These are phyloP conservation scores for Nematodospora anomalae DNA, from an alignment of 1,139 yeast species.

Conservation along the genomic window DNA sequence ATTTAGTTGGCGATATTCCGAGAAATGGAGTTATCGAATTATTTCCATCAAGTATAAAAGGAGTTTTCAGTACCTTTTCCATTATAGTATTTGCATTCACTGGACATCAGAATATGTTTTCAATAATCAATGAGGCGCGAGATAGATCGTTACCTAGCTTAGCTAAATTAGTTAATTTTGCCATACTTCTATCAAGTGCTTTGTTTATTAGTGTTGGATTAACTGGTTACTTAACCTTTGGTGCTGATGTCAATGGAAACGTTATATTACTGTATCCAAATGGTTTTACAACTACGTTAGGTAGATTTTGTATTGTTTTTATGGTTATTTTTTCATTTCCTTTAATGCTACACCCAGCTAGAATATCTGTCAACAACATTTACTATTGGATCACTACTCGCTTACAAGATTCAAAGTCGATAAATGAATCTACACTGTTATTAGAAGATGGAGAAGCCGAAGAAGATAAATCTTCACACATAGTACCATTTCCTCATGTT, in stretches of 20 bases:
- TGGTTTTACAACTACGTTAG: slow-evolving; percentile 55
- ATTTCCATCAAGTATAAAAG: slow-evolving; percentile 58
- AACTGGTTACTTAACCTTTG: slow-evolving; percentile 47
- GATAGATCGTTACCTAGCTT: slow-evolving; percentile 55
- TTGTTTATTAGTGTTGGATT: slow-evolving; percentile 43
- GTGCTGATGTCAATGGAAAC: slow-evolving; percentile 61
- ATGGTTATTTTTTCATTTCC: slow-evolving; percentile 91
- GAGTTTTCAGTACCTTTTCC: slow-evolving; percentile 61
- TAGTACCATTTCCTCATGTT: slow-evolving; percentile 52
- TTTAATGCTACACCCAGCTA: slow-evolving; percentile 87
- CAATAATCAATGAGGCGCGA: slow-evolving; percentile 50
- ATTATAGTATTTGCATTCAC: slow-evolving; percentile 51
- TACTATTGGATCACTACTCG: slow-evolving; percentile 45
- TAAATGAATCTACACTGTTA: slow-evolving; percentile 14
- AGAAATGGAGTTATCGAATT: slow-evolving; percentile 55
- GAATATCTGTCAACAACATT: slow-evolving; percentile 81
- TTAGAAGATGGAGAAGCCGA: slow-evolving; percentile 6
- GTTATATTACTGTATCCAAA: slow-evolving; percentile 67
- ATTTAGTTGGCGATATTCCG: slow-evolving; percentile 44
- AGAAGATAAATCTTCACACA: slow-evolving; percentile 10
- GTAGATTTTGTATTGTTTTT: slow-evolving; percentile 71
- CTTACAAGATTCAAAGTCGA: slow-evolving; percentile 5
- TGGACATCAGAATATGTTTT: slow-evolving; percentile 53
- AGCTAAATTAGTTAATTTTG: slow-evolving; percentile 50
- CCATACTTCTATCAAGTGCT: slow-evolving; percentile 44